phyloP scores from a whole-genome alignment of 2,329 filamentous ascomycete species.

The Grosmannia serpens region DNA sequence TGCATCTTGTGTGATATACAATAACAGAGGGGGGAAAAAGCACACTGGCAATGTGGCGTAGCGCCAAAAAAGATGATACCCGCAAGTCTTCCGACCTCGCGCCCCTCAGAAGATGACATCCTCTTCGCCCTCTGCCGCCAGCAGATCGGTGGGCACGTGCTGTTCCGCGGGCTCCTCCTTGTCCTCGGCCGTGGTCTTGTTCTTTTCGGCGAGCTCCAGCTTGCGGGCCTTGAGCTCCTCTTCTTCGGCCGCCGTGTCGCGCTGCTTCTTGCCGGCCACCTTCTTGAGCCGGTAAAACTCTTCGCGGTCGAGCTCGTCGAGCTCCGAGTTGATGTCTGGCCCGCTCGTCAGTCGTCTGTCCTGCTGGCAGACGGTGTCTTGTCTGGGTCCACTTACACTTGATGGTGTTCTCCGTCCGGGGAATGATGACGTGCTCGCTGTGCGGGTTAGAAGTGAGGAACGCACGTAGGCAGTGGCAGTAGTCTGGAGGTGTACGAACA shows the following conservation, averaged over 20 bases:
- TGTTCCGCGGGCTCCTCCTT: conserved; percentile 23
- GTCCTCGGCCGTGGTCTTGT: conserved; percentile 11
- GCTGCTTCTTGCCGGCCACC: conserved; percentile 74
- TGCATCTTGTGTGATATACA: background rate
- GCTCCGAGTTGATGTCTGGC: conserved; percentile 87
- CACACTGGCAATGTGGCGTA: background rate
- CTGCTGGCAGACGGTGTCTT: conserved; percentile 5
- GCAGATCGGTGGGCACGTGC: conserved; percentile 46
- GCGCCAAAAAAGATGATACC: background rate
- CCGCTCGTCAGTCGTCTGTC: background rate
- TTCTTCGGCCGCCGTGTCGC: conserved; percentile 60
- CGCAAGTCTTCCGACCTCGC: background rate
- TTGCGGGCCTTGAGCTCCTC: conserved; percentile 67
- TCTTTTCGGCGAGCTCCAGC: conserved; percentile 31
- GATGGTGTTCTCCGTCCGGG: conserved; percentile 97
- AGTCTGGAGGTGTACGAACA: conserved; percentile 42
- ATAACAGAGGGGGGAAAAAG: background rate
- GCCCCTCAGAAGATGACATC: conserved; percentile 72
- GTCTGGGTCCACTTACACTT: conserved; percentile 51
- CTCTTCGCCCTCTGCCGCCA: conserved; percentile 66
- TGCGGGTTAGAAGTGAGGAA: conserved; percentile 3
- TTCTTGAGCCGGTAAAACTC: conserved; percentile 98
- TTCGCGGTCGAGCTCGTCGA: conserved; percentile 93
- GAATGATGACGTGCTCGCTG: conserved; percentile 90
- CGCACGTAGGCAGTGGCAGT: background rate